phyloP scores from a whole-genome alignment of 2,329 filamentous ascomycete genomes.

The Colletotrichum tropicicola region DNA sequence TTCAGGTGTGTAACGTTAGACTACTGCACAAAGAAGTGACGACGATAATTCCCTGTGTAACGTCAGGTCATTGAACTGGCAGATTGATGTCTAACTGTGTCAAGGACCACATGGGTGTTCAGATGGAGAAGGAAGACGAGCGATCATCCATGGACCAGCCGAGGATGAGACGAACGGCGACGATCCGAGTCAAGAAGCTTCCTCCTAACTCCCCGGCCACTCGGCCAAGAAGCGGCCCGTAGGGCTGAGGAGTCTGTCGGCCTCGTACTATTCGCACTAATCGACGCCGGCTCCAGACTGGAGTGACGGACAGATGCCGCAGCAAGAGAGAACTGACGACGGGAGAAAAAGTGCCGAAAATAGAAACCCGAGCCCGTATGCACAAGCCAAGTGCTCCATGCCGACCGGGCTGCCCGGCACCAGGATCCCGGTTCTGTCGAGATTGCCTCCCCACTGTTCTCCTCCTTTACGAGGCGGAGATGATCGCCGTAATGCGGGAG shows the following conservation, averaged over 20 bases:
- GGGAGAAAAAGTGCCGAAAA: neutral
- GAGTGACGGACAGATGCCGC: neutral
- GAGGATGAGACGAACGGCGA: neutral
- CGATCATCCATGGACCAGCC: neutral
- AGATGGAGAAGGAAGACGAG: too few species aligned
- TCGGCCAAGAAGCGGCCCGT: neutral
- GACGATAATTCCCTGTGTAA: too few species aligned
- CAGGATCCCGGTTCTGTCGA: neutral
- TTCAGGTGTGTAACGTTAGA: too few species aligned
- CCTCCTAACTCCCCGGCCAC: neutral
- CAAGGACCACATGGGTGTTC: too few species aligned
- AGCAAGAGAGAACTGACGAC: neutral
- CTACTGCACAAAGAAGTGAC: too few species aligned
- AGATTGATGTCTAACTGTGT: too few species aligned
- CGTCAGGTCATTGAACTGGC: too few species aligned
- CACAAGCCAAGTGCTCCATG: constrained; percentile 3
- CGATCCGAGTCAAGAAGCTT: neutral
- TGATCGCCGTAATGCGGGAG: constrained; percentile 3
- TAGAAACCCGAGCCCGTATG: constrained; percentile 8
- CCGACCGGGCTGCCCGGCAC: constrained; percentile 9
- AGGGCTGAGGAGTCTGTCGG: neutral
- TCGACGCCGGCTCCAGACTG: neutral
- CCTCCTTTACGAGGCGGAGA: constrained; percentile 8
- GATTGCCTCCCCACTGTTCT: constrained; percentile 15
- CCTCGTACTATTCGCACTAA: neutral